Percentiles rank a stretch among this genome's conserved stretches.
These are phyloP conservation scores for Austroboletus niveus DNA, from an alignment of 1,284 basidiomycete genomes.

Conservation along the genomic window DNA sequence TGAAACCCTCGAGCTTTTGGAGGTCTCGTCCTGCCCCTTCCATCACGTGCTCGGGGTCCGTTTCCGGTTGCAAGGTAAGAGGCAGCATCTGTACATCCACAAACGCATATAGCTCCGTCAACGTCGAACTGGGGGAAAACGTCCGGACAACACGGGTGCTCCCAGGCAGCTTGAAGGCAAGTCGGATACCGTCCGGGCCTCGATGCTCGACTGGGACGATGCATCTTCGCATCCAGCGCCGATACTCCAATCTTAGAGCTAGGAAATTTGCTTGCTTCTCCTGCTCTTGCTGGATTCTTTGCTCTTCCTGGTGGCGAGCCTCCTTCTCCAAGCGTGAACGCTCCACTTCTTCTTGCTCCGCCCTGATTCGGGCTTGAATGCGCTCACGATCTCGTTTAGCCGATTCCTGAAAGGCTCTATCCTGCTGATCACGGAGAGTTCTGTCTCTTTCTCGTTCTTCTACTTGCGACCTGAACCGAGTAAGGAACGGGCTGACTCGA, in stretches of 20 bases:
- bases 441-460: constrained; percentile 64
- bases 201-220: constrained; percentile 39
- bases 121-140: constrained; percentile 50
- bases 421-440: constrained; percentile 76
- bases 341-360: constrained; percentile 40
- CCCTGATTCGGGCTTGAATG: constrained; percentile 51
- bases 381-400: constrained; percentile 70
- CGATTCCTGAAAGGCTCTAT: constrained; percentile 71
- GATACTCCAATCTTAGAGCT: constrained; percentile 44
- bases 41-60: constrained; percentile 46
- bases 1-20: constrained; percentile 41
- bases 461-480: constrained; percentile 50
- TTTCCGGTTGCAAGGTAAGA: constrained; percentile 32
- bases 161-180: constrained; percentile 68
- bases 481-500: constrained; percentile 73
- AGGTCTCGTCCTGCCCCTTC: constrained; percentile 35
- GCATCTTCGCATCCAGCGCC: constrained; percentile 46
- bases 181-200: constrained; percentile 42
- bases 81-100: constrained; percentile 58
- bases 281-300: constrained; percentile 31
- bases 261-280: constrained; percentile 31
- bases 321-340: constrained; percentile 33
- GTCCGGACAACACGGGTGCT: constrained; percentile 58
- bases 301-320: constrained; percentile 26
- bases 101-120: constrained; percentile 68